Base-by-base conservation (phyloP, 2,329 filamentous ascomycete genomes). In the Fusarium continuum region DNA sequence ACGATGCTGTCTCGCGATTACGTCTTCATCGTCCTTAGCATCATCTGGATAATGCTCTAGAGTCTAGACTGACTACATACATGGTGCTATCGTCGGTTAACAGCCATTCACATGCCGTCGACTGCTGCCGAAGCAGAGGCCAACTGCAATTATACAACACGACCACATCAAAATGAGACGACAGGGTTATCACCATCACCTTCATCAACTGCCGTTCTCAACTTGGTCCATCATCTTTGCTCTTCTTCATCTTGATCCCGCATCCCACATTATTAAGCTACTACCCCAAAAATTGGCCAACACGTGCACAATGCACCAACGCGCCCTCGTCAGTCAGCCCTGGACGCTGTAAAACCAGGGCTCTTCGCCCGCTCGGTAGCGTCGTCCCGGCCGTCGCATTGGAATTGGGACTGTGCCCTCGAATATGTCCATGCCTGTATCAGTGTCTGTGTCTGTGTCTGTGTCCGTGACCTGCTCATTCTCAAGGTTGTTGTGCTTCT, bases 341-440 rank as follows among this genome's bases (percentile, higher is more conserved):
- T 68, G 67, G 26, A 52, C 56, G 53, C 44, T 66, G 58, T 76
- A 81, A 56, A 82, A 80, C 80, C 80, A 82, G 19, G 80, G 80
- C 61, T 72, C 68, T 51, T 76, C 72, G 41, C 65, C 64, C 63
- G 66, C 76, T 13, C 71, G 76, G 70, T 87, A 88, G 50, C 67
- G 69, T 47, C 79, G 76, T 14, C 83, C 85, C 11, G 90, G 89
- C 60, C 82, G 76, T 68, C 80, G 72, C 79, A 92, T 89, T 1
- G 90, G 90, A 17, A 91, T 79, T 29, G 88, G 88, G 26, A 91
- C 75, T 8, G 75, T 76, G 9, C 76, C 79, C 25, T 80, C 72
- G 71, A 91, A 91, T 10, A 55, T 29, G 23, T 55, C 36, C 22
- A 16, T 51, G 14, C 47, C 47, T 26, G 28, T 22, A 38, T n/a